Percentiles rank a stretch among this genome's conserved stretches.
Evolutionary conservation across 352 stramenopile species (phyloP).

Genomic region (Bremia lactucae): DNA sequence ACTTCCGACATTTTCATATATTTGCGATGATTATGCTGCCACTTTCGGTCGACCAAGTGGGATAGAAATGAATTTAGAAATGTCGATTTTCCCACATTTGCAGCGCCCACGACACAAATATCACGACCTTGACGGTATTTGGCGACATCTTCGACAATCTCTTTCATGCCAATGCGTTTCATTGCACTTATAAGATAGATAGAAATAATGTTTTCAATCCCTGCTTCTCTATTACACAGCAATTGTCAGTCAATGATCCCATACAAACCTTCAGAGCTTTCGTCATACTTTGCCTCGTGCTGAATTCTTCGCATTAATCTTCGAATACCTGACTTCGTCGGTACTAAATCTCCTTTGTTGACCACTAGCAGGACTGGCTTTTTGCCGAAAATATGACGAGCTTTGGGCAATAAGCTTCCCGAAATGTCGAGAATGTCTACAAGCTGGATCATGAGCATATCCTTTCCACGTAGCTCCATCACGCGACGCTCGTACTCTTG

Average conservation of each 20-base stretch:
- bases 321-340: slow-evolving; percentile 68
- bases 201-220: slow-evolving; percentile 70
- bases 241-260: background rate
- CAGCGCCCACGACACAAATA: slow-evolving; percentile 86
- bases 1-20: slow-evolving; percentile 72
- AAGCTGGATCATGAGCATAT: slow-evolving; percentile 87
- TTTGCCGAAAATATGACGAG: slow-evolving; percentile 78
- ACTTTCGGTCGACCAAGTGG: slow-evolving; percentile 69
- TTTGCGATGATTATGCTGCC: slow-evolving; percentile 80
- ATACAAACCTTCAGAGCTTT: background rate
- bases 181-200: slow-evolving; percentile 79
- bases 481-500: slow-evolving; percentile 83
- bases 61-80: slow-evolving; percentile 89
- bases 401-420: slow-evolving; percentile 79
- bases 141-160: slow-evolving; percentile 74
- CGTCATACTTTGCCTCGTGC: slow-evolving; percentile 47
- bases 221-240: slow-evolving; percentile 29
- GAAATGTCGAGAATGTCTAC: slow-evolving; percentile 89
- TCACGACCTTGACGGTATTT: slow-evolving; percentile 71
- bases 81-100: slow-evolving; percentile 89
- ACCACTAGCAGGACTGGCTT: slow-evolving; percentile 86
- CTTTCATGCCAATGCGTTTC: slow-evolving; percentile 80
- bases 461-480: slow-evolving; percentile 72
- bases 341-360: slow-evolving; percentile 87
- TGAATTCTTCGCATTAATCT: slow-evolving; percentile 76